Base-by-base conservation (phyloP, 768 basidiomycete species). In the Tephrocybe sp. region DNA sequence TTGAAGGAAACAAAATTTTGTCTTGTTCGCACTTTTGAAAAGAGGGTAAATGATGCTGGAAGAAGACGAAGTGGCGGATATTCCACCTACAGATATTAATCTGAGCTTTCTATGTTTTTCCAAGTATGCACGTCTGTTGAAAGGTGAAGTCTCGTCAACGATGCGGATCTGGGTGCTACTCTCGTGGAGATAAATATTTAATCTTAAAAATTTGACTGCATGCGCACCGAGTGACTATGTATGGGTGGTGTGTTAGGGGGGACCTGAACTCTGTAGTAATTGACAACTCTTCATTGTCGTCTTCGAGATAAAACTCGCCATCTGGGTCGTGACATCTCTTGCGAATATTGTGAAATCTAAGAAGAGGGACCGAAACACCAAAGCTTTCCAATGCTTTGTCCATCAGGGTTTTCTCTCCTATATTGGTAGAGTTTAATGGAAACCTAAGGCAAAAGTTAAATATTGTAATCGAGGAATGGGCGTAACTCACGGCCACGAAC, bases 91-190 rank as follows among this genome's bases (percentile, higher is more conserved):
- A 24, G 61, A 54, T 5, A 32, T 58, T 9, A 16, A 42, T 30
- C 57, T 61, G 1, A 69, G 56, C 6, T 51, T 18, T 28, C 56
- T 38, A 30, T 24, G 54, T 49, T 30, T 49, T 5, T 35, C 52
- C 3, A 66, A 56, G 49, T 72, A 72, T 1, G 59, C 59, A 32
- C 51, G 55, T 26, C 60, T 56, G 34, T 71, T 56, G 44, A 67
- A 66, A 5, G 62, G 47, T 12, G 54, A 45, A 0, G 67, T 69
- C 57, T 69, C 64, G 9, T 69, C 62, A 8, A 68, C 58, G 6
- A 72, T 57, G 11, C 61, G 64, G 6, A 74, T 57, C 22, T 68
- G 64, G 2, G 71, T 66, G 22, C 73, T 73, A 46, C n/a, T n/a
- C n/a, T 32, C 25, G 1, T 26, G 25, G 24, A n/a, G 4, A 39